A percentile compares a stretch with the other conserved stretches of the same genome.
Evolutionary conservation across 495 filamentous ascomycete genomes (phyloP).

Genomic region (Platismatia glauca): DNA sequence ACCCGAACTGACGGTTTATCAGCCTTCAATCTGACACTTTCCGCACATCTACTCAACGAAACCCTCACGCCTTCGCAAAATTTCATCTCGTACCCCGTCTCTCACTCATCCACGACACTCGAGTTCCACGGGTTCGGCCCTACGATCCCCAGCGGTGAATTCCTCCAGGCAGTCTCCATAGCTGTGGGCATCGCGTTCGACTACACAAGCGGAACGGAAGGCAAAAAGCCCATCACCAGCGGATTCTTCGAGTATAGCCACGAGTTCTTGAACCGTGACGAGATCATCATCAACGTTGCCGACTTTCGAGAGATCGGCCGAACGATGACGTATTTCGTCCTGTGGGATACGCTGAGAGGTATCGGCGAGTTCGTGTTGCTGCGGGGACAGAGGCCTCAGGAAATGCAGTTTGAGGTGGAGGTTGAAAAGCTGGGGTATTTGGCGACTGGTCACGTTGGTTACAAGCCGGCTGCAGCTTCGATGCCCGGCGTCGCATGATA

Average conservation of each 20-base stretch:
- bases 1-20: background rate
- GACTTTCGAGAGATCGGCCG: slow-evolving; percentile 7
- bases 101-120: background rate
- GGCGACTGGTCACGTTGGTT: background rate
- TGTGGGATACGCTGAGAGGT: background rate
- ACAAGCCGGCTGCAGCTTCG: background rate
- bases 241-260: background rate
- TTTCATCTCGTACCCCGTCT: background rate
- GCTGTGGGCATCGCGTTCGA: background rate
- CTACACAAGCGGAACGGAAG: background rate
- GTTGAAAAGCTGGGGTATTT: background rate
- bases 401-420: slow-evolving; percentile 4
- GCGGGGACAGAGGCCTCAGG: background rate
- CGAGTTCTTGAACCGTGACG: background rate
- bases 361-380: background rate
- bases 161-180: background rate
- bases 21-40: background rate
- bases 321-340: background rate
- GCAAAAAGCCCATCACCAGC: background rate
- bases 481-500: background rate
- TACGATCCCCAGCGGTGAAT: background rate
- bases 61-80: background rate
- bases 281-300: background rate
- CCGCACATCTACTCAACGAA: background rate
- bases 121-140: slow-evolving; percentile 2